phyloP scores from a whole-genome alignment of 371 early-diverging fungal genomes.

The Rhizopus microsporus region DNA sequence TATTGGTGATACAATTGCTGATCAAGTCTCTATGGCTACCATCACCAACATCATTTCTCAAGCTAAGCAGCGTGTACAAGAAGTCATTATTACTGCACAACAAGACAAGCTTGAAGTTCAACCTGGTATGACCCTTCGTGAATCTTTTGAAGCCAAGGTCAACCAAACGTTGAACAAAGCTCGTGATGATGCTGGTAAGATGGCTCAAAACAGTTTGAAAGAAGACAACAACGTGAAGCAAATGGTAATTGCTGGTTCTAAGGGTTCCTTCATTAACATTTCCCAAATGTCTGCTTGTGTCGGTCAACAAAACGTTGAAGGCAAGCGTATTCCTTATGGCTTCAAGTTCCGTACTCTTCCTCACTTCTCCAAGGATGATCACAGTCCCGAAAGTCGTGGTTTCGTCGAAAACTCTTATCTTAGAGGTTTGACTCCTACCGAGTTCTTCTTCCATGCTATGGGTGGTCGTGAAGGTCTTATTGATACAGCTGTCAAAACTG shows the following conservation, averaged over 20 bases:
- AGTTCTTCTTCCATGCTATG: slow-evolving; percentile 99
- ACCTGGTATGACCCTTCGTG: slow-evolving; percentile 98
- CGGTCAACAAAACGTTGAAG: slow-evolving; percentile 99
- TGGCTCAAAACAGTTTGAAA: slow-evolving; percentile 87
- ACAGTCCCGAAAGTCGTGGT: slow-evolving; percentile 95
- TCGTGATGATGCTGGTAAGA: slow-evolving; percentile 95
- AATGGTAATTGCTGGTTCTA: slow-evolving; percentile 99
- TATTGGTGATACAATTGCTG: slow-evolving; percentile 99
- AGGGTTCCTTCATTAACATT: slow-evolving; percentile 98
- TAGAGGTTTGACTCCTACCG: slow-evolving; percentile 96
- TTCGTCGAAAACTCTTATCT: slow-evolving; percentile 99
- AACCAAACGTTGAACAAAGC: slow-evolving; percentile 93
- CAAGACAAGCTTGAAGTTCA: slow-evolving; percentile 83
- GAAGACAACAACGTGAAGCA: slow-evolving; percentile 97
- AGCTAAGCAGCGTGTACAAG: slow-evolving; percentile 86
- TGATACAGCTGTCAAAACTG: slow-evolving; percentile 99
- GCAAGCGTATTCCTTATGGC: slow-evolving; percentile 98
- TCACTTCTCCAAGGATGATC: slow-evolving; percentile 98
- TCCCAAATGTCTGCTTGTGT: slow-evolving; percentile 99
- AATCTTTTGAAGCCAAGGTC: slow-evolving; percentile 95
- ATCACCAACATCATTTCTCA: slow-evolving; percentile 86
- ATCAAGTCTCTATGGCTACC: slow-evolving; percentile 80
- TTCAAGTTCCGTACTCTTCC: slow-evolving; percentile 97
- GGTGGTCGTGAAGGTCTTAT: slow-evolving; percentile 99
- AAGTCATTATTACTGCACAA: slow-evolving; percentile 88